Conservation (phyloP, 805 yeast species). For the Metschnikowia gelsemii region DNA sequence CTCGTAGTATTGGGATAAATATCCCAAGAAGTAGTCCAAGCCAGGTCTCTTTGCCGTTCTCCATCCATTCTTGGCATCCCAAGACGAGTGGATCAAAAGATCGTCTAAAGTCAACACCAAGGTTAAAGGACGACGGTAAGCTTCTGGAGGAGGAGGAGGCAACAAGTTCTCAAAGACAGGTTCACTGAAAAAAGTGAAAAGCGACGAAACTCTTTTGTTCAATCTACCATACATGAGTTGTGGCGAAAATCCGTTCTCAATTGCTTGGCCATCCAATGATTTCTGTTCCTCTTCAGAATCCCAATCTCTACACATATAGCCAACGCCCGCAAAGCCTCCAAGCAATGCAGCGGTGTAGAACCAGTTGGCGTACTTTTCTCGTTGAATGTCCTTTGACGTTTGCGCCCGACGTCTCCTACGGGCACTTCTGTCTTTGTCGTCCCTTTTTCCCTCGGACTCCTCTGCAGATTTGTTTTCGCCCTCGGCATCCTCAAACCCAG, state of each 20-base stretch:
- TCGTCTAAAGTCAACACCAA: slow-evolving; percentile 89
- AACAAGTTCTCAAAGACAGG: slow-evolving; percentile 91
- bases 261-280: slow-evolving; percentile 48
- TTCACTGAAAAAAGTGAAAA: slow-evolving; percentile 82
- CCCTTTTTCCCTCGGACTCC: slow-evolving; percentile 17
- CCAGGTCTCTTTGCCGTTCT: slow-evolving; percentile 99
- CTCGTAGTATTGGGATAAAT: slow-evolving; percentile 93
- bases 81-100: slow-evolving; percentile 82
- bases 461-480: slow-evolving; percentile 18
- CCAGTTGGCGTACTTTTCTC: slow-evolving; percentile 78
- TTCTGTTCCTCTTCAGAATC: slow-evolving; percentile 68
- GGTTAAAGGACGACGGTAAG: slow-evolving; percentile 89
- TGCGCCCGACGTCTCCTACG: slow-evolving; percentile 42
- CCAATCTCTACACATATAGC: slow-evolving; percentile 81
- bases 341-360: slow-evolving; percentile 63
- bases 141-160: slow-evolving; percentile 91
- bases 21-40: slow-evolving; percentile 91
- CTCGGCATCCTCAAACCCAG: slow-evolving; percentile 65
- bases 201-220: slow-evolving; percentile 65
- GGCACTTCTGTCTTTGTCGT: slow-evolving; percentile 18
- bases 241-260: slow-evolving; percentile 69
- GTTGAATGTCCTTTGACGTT: slow-evolving; percentile 73
- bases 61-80: slow-evolving; percentile 95
- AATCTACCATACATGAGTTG: slow-evolving; percentile 66
- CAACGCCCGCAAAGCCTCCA: slow-evolving; percentile 51